Base-by-base conservation (phyloP, 768 basidiomycete genomes). In the Ramaria rubella region DNA sequence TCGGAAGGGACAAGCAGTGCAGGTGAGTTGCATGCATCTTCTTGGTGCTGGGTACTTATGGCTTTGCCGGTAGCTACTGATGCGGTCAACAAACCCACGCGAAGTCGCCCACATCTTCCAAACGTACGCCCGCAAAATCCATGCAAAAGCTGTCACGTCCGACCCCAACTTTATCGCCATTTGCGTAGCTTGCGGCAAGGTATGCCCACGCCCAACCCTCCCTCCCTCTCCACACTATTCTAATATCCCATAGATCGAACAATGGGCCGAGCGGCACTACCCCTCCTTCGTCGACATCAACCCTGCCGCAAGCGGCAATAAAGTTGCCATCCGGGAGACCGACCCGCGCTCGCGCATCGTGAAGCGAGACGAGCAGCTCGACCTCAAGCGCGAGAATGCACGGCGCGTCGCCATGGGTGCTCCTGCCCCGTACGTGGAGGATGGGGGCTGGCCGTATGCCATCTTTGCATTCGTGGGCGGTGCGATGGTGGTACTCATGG, bases 191-290 rank as follows among this genome's bases (percentile, higher is more conserved):
- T 94, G 90, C 61, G 86, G 88, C 59, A 87, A 87, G 77, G 90
- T 90, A 65, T 57, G 75, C 72, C 15, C 15, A 26, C 19, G 17
- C 63, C 46, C 27, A 36, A 33, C n/a, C 21, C 23, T 14, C 40
- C n/a, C n/a, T n/a, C n/a, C n/a, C 40, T 49, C 33, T 44, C 31
- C n/a, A 26, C 55, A n/a, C n/a, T n/a, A 52, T 23, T 5, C 40
- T 46, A n/a, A 30, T 29, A 56, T 24, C 23, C 21, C 31, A 2
- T 62, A 75, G 91, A 90, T 98, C 68, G 94, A 97, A 64, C 82
- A 85, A 71, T 98, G 95, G 95, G 83, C 75, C 57, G 95, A 97
- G 70, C 87, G 85, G 62, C 78, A 94, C 69, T 99, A 90, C 73
- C 95, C 95, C 2, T 90, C 93, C 2, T 96, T 95, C 75, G 81